These are phyloP conservation scores for Fusarium incarnatum DNA, from an alignment of 2,329 filamentous ascomycete genomes.

Conservation along the genomic window DNA sequence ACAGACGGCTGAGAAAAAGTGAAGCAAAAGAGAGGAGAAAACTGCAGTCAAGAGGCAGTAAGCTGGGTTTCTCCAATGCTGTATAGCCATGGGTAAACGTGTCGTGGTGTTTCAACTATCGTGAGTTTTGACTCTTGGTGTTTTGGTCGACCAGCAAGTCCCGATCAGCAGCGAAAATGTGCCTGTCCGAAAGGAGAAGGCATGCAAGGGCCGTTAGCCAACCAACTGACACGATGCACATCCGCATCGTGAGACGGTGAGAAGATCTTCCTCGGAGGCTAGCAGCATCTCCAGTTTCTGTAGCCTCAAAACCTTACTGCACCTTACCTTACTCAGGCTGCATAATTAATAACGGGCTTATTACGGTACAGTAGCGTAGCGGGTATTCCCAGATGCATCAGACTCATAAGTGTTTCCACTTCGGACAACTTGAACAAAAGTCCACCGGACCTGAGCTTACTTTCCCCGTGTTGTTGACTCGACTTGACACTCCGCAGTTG, in stretches of 20 bases:
- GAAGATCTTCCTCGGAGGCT: slow-evolving; percentile 26
- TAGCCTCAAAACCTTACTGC: slow-evolving; percentile 21
- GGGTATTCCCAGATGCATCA: slow-evolving; percentile 38
- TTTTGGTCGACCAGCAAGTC: slow-evolving; percentile 16
- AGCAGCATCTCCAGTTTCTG: slow-evolving; percentile 30
- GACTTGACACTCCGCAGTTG: slow-evolving; percentile 28
- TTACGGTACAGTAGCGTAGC: slow-evolving; percentile 19
- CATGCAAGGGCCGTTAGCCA: slow-evolving; percentile 35
- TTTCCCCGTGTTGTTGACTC: slow-evolving; percentile 19
- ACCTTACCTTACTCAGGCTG: slow-evolving; percentile 18
- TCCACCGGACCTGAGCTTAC: slow-evolving; percentile 29
- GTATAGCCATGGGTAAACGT: background rate
- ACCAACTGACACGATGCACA: slow-evolving; percentile 35
- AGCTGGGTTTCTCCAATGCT: background rate
- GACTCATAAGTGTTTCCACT: slow-evolving; percentile 20
- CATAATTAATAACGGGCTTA: slow-evolving; percentile 37
- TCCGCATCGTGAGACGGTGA: slow-evolving; percentile 19
- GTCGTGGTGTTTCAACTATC: slow-evolving; percentile 18
- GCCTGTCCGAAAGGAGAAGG: slow-evolving; percentile 34
- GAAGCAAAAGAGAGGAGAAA: background rate
- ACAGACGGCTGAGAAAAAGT: background rate
- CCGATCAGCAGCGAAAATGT: slow-evolving; percentile 6
- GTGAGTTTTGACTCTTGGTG: slow-evolving; percentile 28
- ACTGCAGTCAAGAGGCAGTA: background rate
- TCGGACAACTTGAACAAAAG: slow-evolving; percentile 1